phyloP scores from a whole-genome alignment of 768 basidiomycete species.

The Leccinum longicurvipes region DNA sequence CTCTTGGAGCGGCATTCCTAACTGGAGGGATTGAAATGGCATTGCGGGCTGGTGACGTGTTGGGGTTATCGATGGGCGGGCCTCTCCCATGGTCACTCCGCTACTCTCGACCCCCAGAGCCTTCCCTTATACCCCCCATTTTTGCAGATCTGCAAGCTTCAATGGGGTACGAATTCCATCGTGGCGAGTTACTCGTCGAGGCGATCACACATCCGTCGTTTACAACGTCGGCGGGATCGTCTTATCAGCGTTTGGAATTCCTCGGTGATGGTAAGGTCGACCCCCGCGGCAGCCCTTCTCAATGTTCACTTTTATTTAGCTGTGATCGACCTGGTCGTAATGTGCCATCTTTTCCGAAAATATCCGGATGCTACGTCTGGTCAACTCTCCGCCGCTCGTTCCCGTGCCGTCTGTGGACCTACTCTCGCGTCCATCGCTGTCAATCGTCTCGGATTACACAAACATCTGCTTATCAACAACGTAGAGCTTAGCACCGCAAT shows the following conservation, averaged over 20 bases:
- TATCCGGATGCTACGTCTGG: slow-evolving; percentile 73
- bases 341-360: slow-evolving; percentile 65
- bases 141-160: slow-evolving; percentile 55
- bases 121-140: slow-evolving; percentile 40
- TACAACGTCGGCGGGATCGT: slow-evolving; percentile 46
- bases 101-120: slow-evolving; percentile 36
- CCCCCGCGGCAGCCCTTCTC: neutral
- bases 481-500: slow-evolving; percentile 66
- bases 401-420: slow-evolving; percentile 69
- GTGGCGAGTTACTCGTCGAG: slow-evolving; percentile 62
- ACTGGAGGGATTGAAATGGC: slow-evolving; percentile 71
- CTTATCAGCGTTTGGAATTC: slow-evolving; percentile 87
- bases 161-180: slow-evolving; percentile 69
- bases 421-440: slow-evolving; percentile 71
- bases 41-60: slow-evolving; percentile 55
- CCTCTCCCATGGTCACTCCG: slow-evolving; percentile 63
- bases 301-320: slow-evolving; percentile 39
- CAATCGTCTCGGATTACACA: slow-evolving; percentile 62
- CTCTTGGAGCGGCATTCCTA: slow-evolving; percentile 72
- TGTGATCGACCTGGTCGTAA: slow-evolving; percentile 67
- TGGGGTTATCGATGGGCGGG: slow-evolving; percentile 76
- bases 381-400: slow-evolving; percentile 67
- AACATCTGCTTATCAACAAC: slow-evolving; percentile 65
- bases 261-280: slow-evolving; percentile 75
- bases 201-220: slow-evolving; percentile 88